Percentiles rank a stretch among this genome's conserved stretches.
These are phyloP conservation scores for Podila epigama DNA, from an alignment of 192 early-diverging fungal genomes.

Conservation along the genomic window DNA sequence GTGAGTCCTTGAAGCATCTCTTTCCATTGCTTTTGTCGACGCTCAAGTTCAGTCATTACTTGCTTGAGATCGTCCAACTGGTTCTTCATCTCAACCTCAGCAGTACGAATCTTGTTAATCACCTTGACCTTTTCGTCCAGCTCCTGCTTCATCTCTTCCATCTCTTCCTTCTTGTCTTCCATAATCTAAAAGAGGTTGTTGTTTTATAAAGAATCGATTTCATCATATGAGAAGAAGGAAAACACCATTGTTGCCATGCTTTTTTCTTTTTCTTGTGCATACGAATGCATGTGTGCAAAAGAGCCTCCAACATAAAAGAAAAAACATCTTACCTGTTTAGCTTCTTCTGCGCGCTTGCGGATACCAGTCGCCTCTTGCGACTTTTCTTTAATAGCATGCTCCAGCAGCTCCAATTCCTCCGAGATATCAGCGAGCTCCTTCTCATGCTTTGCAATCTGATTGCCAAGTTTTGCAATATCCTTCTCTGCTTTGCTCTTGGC, in stretches of 20 bases:
- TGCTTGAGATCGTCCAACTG: constrained; percentile 73
- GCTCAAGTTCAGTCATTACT: constrained; percentile 61
- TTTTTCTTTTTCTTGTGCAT: too few species aligned
- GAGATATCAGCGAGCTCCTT: constrained; percentile 70
- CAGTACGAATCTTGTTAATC: constrained; percentile 71
- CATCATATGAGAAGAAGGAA: too few species aligned
- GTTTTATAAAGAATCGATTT: neutral
- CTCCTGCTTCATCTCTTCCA: constrained; percentile 70
- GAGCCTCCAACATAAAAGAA: neutral
- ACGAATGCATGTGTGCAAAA: neutral
- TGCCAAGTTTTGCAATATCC: constrained; percentile 72
- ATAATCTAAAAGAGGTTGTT: too few species aligned
- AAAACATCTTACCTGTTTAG: constrained; percentile 48
- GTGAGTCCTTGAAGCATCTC: constrained; percentile 53
- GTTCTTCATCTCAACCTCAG: constrained; percentile 73
- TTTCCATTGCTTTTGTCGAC: constrained; percentile 64
- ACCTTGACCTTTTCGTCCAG: constrained; percentile 70
- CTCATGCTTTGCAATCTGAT: constrained; percentile 69
- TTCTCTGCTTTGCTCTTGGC: constrained; percentile 80
- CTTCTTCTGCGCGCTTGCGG: constrained; percentile 51
- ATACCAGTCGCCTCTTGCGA: constrained; percentile 54
- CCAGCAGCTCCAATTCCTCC: constrained; percentile 68
- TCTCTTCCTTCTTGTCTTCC: constrained; percentile 73
- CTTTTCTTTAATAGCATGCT: constrained; percentile 66
- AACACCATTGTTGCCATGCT: too few species aligned